Conservation (phyloP, 805 yeast genomes). For the Metschnikowia matae region DNA sequence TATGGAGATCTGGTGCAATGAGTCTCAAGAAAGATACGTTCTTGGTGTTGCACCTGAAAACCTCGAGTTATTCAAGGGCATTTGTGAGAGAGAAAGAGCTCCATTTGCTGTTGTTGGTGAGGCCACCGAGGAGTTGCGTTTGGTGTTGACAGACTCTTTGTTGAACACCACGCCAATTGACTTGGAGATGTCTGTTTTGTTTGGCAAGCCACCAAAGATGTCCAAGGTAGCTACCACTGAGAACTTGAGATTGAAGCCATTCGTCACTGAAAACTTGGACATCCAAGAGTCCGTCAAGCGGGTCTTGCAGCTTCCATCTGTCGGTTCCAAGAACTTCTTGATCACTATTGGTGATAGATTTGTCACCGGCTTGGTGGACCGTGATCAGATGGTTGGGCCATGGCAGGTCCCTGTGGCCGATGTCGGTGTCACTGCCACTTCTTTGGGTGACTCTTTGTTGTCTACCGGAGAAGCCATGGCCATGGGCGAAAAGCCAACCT, state of each 20-base stretch:
- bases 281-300: conserved; percentile 69
- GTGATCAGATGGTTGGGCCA: conserved; percentile 99
- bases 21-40: conserved; percentile 97
- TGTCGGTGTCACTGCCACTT: conserved; percentile 92
- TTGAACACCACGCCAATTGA: conserved; percentile 87
- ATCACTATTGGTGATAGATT: conserved; percentile 98
- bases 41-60: conserved; percentile 84
- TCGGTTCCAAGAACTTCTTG: conserved; percentile 90
- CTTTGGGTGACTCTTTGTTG: conserved; percentile 69
- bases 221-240: conserved; percentile 67
- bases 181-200: conserved; percentile 88
- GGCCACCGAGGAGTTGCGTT: conserved; percentile 83
- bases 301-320: conserved; percentile 86
- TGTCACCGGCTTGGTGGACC: conserved; percentile 93
- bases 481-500: conserved; percentile 92
- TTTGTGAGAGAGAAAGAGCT: conserved; percentile 94
- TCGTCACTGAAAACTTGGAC: conserved; percentile 29
- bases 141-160: conserved; percentile 74
- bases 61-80: conserved; percentile 62
- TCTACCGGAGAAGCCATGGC: conserved; percentile 95
- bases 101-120: conserved; percentile 94
- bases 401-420: conserved; percentile 99
- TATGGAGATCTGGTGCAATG: conserved; percentile 99
- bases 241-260: conserved; percentile 47
- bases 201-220: conserved; percentile 97